Base-by-base conservation (phyloP, 2,329 filamentous ascomycete genomes). In the Neofusicoccum sp. region DNA sequence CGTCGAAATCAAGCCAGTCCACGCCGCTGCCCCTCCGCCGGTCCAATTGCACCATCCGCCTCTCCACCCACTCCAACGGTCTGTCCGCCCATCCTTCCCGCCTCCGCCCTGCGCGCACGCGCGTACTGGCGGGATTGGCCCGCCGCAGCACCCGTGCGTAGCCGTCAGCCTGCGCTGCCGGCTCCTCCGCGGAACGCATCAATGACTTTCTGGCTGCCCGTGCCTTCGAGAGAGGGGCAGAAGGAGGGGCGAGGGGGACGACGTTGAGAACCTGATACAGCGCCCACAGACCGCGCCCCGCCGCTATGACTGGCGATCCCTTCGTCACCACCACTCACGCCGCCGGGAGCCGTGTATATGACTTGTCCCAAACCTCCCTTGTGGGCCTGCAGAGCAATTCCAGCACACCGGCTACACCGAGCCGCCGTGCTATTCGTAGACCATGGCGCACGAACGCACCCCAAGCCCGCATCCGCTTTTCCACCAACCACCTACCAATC, bases 291-390 rank as follows among this genome's bases (percentile, higher is more conserved):
- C 36, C 36, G 34, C 36, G 57, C 57, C 57, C 57, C 57, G 57
- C 57, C 44, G 44, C 43, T 49, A 48, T 40, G 45, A 60, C 57
- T 49, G 57, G 38, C 44, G 57, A 60, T 60, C 57, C n/a, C 36
- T 49, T 44, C 57, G 44, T 60, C 57, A 60, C 57, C 57, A 60
- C 51, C 51, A 56, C 51, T 56, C 51, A 56, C 51, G 51, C 51
- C 41, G 41, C 51, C 51, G 38, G 51, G 51, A 56, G 51, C 51
- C 33, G 26, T 56, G 51, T 56, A 43, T 56, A 56, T 56, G 51
- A 56, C 51, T 56, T 56, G 51, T 56, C 51, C 51, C 51, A 56
- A 56, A 56, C 36, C 36, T 43, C 36, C 44, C 51, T 43, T 31
- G 51, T 56, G 51, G 51, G 38, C 51, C 51, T 43, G 51, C 26